Evolutionary conservation across 345 rosid species (phyloP).

Genomic region (Melastoma malabathricum): DNA sequence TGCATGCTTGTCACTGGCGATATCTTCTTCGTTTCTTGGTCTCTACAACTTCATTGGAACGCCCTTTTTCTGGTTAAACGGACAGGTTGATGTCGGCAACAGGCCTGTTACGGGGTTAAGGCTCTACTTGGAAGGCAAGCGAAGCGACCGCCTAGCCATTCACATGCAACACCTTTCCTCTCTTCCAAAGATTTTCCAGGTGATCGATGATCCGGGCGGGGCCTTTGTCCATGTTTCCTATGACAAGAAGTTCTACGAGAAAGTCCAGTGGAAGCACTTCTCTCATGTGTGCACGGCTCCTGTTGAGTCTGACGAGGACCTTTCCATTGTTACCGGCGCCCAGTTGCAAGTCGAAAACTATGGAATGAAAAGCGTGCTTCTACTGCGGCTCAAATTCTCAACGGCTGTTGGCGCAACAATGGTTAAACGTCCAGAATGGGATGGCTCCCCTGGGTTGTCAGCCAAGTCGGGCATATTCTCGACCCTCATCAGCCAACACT

Average conservation of each 20-base stretch:
- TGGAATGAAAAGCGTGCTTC: slow-evolving; percentile 75
- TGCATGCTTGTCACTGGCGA: background rate
- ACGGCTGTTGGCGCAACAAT: slow-evolving; percentile 42
- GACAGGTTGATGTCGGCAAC: slow-evolving; percentile 89
- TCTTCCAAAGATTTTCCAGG: slow-evolving; percentile 75
- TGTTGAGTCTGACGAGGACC: slow-evolving; percentile 68
- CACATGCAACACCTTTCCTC: slow-evolving; percentile 94
- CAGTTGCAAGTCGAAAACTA: slow-evolving; percentile 73
- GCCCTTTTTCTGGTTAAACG: slow-evolving; percentile 6
- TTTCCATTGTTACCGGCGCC: slow-evolving; percentile 78
- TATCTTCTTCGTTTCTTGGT: background rate
- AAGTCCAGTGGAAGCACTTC: slow-evolving; percentile 87
- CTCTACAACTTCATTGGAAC: background rate
- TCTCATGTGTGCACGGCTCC: slow-evolving; percentile 93
- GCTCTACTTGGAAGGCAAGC: slow-evolving; percentile 87
- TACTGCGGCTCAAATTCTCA: slow-evolving; percentile 68
- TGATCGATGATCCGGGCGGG: slow-evolving; percentile 48
- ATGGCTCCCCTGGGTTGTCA: slow-evolving; percentile 66
- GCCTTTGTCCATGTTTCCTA: slow-evolving; percentile 33
- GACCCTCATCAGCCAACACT: slow-evolving; percentile 81
- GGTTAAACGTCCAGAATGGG: slow-evolving; percentile 72
- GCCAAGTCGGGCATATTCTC: slow-evolving; percentile 81
- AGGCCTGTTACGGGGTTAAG: slow-evolving; percentile 92
- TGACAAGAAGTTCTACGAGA: slow-evolving; percentile 70
- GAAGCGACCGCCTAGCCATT: slow-evolving; percentile 70